phyloP scores from a whole-genome alignment of 169 alveolate genomes.

The Miamiensis avidus region DNA sequence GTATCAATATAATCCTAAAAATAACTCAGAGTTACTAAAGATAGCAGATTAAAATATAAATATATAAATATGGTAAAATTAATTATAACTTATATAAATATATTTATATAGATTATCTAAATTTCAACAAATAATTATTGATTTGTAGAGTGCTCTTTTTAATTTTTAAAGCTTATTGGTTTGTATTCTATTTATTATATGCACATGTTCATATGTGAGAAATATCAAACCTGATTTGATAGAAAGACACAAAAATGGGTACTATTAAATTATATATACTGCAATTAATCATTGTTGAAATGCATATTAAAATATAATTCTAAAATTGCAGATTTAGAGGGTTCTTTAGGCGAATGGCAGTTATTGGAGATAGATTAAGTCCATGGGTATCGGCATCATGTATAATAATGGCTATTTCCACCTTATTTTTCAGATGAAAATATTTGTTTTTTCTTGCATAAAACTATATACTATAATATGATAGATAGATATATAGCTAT shows the following conservation, averaged over 20 bases:
- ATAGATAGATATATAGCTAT: too few relatives aligned
- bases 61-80: too few relatives aligned
- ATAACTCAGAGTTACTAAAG: too few relatives aligned
- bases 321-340: constrained; percentile 95
- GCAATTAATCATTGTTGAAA: too few relatives aligned
- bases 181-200: constrained; percentile 88
- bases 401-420: constrained; percentile 87
- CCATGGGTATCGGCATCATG: constrained; percentile 92
- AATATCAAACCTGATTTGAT: constrained; percentile 89
- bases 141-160: constrained; percentile 81
- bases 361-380: constrained; percentile 95
- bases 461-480: too few relatives aligned
- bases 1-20: too few relatives aligned
- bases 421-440: constrained; percentile 83
- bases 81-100: too few relatives aligned
- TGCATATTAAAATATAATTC: too few relatives aligned
- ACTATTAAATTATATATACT: too few relatives aligned
- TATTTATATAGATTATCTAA: too few relatives aligned
- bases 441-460: not conserved
- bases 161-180: constrained; percentile 92
- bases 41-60: too few relatives aligned
- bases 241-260: constrained; percentile 50
- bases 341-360: constrained; percentile 93
- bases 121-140: too few relatives aligned
- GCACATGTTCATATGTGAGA: constrained; percentile 94